Evolutionary conservation across 2,329 filamentous ascomycete species (phyloP).

Genomic region (Zymoseptoria passerinii): DNA sequence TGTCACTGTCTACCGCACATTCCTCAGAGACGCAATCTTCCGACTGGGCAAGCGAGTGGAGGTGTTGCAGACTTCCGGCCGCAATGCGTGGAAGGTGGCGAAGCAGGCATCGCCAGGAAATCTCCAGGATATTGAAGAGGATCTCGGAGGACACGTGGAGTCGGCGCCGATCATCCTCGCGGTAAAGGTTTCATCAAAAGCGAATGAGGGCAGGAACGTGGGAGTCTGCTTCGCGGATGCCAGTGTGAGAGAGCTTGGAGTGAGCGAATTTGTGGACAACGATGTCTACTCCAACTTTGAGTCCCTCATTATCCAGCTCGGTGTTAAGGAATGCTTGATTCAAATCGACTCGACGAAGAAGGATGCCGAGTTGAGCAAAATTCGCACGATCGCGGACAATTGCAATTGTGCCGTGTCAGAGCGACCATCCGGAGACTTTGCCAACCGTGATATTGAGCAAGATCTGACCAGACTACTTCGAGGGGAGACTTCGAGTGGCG

Average conservation of each 20-base stretch:
- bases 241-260: slow-evolving; percentile 86
- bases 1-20: slow-evolving; percentile 87
- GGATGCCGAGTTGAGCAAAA: slow-evolving; percentile 78
- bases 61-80: slow-evolving; percentile 70
- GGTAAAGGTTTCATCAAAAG: slow-evolving; percentile 86
- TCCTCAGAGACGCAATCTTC: slow-evolving; percentile 88
- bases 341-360: slow-evolving; percentile 70
- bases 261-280: slow-evolving; percentile 98
- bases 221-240: slow-evolving; percentile 98
- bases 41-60: slow-evolving; percentile 84
- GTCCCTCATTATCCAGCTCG: slow-evolving; percentile 88
- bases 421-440: slow-evolving; percentile 67
- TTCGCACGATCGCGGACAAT: slow-evolving; percentile 81
- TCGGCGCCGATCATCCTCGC: slow-evolving; percentile 89
- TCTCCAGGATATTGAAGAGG: slow-evolving; percentile 92
- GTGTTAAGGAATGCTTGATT: slow-evolving; percentile 88
- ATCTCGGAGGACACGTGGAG: slow-evolving; percentile 78
- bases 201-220: slow-evolving; percentile 72
- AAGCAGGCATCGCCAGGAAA: slow-evolving; percentile 89
- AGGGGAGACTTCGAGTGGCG: slow-evolving; percentile 68
- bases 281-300: slow-evolving; percentile 98
- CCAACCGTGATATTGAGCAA: slow-evolving; percentile 87
- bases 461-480: slow-evolving; percentile 81
- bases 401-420: slow-evolving; percentile 88
- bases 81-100: slow-evolving; percentile 83